Base-by-base conservation (phyloP, 2,329 filamentous ascomycete genomes). In the Zymoseptoria pseudotritici region DNA sequence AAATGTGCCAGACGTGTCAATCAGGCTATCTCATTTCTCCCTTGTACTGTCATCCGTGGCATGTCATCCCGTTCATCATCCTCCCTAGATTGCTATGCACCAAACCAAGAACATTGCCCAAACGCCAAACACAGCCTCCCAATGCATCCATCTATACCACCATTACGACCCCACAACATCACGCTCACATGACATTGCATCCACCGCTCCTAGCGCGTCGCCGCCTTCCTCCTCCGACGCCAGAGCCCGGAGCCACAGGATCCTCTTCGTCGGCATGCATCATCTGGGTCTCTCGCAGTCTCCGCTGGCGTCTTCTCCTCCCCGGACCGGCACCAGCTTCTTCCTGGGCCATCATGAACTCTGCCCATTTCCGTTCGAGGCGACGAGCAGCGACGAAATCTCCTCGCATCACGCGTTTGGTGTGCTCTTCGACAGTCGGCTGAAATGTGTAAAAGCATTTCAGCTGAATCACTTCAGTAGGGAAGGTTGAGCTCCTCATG, bases 401-500 rank as follows among this genome's bases (percentile, higher is more conserved):
- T 6, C 90, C 90, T 4, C 84, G 80, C 56, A 96, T 74, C 0
- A 97, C 90, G 3, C 92, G 85, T 76, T 92, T 93, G 57, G 86
- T 91, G 74, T 97, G 93, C 73, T 97, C 91, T 66, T 97, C 89
- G 4, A 97, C 91, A 0, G 91, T 97, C 77, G 90, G 90, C 76
- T 97, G 93, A 84, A 90, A 97, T 50, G 89, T 91, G 73, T 96
- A 96, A 78, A 93, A 97, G 75, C 91, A 96, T 74, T 96, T 97
- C 51, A 97, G 81, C 5, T 86, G 81, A 61, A 97, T 91, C 59
- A 95, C 84, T 71, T 96, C 87, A 0, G 85, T 83, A 0, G 91
- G 89, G 67, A 87, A 92, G 0, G 82, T 82, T 9, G 80, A 64
- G 54, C 63, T 68, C 54, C 67, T 66, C 7, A 69, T 63, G 57